phyloP scores from a whole-genome alignment of 108 stramenopile species.

The Pseudonitzschia pungens region DNA sequence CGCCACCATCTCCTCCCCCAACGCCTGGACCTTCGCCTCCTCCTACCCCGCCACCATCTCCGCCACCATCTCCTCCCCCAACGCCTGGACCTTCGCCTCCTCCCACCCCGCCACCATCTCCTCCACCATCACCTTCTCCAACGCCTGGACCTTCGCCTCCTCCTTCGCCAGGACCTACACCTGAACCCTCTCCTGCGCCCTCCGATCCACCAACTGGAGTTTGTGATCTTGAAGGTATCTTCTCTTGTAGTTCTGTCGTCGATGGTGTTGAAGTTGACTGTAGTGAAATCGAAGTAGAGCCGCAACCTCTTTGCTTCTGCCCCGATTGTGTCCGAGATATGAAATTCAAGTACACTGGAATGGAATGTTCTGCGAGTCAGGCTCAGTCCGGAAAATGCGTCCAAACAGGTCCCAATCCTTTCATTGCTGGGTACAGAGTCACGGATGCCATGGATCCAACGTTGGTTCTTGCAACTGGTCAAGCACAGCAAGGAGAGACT shows the following conservation, averaged over 20 bases:
- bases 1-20: slow-evolving; percentile 8
- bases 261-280: slow-evolving; percentile 9
- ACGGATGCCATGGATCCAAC: slow-evolving; percentile 13
- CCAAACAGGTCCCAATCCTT: slow-evolving; percentile 1
- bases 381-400: background rate
- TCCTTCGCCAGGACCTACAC: slow-evolving; percentile 5
- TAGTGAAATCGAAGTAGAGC: slow-evolving; percentile 11
- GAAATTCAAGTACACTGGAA: slow-evolving; percentile 25
- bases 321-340: slow-evolving; percentile 17
- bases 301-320: slow-evolving; percentile 9
- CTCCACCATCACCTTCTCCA: background rate
- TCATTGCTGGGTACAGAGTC: slow-evolving; percentile 15
- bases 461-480: slow-evolving; percentile 1
- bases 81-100: slow-evolving; percentile 3
- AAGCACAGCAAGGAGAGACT: background rate
- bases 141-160: slow-evolving; percentile 1
- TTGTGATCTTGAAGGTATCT: background rate
- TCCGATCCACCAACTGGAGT: slow-evolving; percentile 3
- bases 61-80: background rate
- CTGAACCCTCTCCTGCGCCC: slow-evolving; percentile 10
- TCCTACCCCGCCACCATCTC: background rate
- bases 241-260: slow-evolving; percentile 5
- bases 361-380: background rate
- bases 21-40: slow-evolving; percentile 3
- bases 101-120: background rate